Evolutionary conservation across 192 early-diverging fungal species (phyloP).

Genomic region (Coemansia sp.): DNA sequence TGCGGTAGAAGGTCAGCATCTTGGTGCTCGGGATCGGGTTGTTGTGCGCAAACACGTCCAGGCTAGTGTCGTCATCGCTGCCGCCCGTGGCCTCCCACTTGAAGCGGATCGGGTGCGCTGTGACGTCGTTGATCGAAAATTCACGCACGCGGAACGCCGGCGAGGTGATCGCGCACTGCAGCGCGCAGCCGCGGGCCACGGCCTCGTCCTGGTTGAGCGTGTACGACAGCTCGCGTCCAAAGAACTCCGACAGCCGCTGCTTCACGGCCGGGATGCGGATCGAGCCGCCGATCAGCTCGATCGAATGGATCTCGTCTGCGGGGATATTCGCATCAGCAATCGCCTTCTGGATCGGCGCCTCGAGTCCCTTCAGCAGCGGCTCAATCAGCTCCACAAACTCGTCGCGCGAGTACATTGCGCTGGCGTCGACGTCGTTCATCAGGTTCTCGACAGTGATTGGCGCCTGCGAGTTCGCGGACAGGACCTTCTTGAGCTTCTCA

Average conservation of each 20-base stretch:
- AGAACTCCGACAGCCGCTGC: conserved; percentile 82
- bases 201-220: conserved; percentile 99
- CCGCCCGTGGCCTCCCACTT: conserved; percentile 67
- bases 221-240: conserved; percentile 82
- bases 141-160: conserved; percentile 98
- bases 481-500: conserved; percentile 97
- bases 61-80: conserved; percentile 61
- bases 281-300: conserved; percentile 92
- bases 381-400: conserved; percentile 84
- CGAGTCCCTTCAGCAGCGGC: conserved; percentile 70
- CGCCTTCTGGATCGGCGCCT: conserved; percentile 71
- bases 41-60: conserved; percentile 85
- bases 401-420: conserved; percentile 73
- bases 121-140: conserved; percentile 89
- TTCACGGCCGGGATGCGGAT: conserved; percentile 95
- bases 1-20: conserved; percentile 89
- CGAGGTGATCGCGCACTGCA: conserved; percentile 96
- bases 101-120: conserved; percentile 85
- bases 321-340: conserved; percentile 72
- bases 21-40: conserved; percentile 88
- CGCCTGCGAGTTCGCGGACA: conserved; percentile 88
- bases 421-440: conserved; percentile 95
- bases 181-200: conserved; percentile 90
- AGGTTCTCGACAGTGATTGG: conserved; percentile 94
- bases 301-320: conserved; percentile 84